Evolutionary conservation across 331 rosid species (phyloP).

Genomic region (Spiraea crenata): DNA sequence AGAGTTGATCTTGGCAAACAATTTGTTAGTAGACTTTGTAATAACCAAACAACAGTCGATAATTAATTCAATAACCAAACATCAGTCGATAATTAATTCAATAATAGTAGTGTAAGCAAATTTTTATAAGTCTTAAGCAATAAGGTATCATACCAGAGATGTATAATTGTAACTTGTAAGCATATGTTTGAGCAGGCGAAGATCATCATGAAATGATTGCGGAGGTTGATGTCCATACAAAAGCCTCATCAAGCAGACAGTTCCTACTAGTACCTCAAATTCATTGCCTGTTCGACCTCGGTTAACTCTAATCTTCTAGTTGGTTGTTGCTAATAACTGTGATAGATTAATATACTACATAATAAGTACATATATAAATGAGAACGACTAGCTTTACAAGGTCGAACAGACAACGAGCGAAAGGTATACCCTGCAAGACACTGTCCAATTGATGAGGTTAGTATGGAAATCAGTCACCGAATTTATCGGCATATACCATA

Average conservation of each 20-base stretch:
- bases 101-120: too few relatives aligned
- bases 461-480: slow-evolving; percentile 51
- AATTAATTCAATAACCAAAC: too few relatives aligned
- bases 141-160: too few relatives aligned
- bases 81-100: too few relatives aligned
- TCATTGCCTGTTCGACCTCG: slow-evolving; percentile 26
- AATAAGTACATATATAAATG: background rate
- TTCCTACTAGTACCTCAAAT: slow-evolving; percentile 26
- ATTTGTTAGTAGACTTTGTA: too few relatives aligned
- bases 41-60: too few relatives aligned
- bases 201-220: background rate
- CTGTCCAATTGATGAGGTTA: slow-evolving; percentile 55
- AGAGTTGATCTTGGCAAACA: too few relatives aligned
- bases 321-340: background rate
- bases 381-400: slow-evolving; percentile 25
- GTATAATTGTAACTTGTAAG: too few relatives aligned
- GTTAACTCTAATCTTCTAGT: background rate
- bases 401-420: slow-evolving; percentile 84
- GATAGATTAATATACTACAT: background rate
- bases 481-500: background rate
- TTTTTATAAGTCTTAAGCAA: too few relatives aligned
- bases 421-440: slow-evolving; percentile 39
- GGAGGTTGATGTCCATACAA: slow-evolving; percentile 28
- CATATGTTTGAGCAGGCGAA: too few relatives aligned
- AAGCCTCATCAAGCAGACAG: slow-evolving; percentile 31